These are phyloP conservation scores for California macrophylla DNA, from an alignment of 441 rosid genomes.

Conservation along the genomic window DNA sequence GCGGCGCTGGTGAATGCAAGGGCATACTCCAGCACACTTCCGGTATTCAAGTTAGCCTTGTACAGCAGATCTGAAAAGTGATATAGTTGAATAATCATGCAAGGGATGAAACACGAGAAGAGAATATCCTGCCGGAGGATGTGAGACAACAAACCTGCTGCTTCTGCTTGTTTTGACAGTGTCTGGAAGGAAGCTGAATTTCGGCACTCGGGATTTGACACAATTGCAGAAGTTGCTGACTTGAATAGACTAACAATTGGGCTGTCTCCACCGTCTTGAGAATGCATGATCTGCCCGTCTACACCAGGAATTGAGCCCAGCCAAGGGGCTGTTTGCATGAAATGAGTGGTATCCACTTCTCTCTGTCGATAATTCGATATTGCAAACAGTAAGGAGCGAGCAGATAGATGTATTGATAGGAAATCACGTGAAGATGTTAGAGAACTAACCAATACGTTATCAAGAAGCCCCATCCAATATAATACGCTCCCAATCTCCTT, in stretches of 20 bases:
- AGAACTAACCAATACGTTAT: slow-evolving; percentile 77
- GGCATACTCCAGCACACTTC: slow-evolving; percentile 92
- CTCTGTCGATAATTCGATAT: slow-evolving; percentile 44
- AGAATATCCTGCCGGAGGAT: slow-evolving; percentile 4
- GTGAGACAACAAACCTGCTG: slow-evolving; percentile 63
- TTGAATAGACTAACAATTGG: slow-evolving; percentile 86
- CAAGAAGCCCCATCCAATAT: slow-evolving; percentile 94
- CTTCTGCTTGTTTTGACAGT: slow-evolving; percentile 98
- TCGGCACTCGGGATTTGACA: slow-evolving; percentile 66
- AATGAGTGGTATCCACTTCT: slow-evolving; percentile 75
- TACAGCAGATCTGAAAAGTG: slow-evolving; percentile 70
- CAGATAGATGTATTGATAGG: slow-evolving; percentile 13
- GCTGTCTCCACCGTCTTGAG: slow-evolving; percentile 72
- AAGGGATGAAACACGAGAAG: slow-evolving; percentile 8
- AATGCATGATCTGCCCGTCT: slow-evolving; percentile 79
- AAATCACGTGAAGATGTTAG: slow-evolving; percentile 9
- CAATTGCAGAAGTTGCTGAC: slow-evolving; percentile 69
- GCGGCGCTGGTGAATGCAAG: slow-evolving; percentile 98
- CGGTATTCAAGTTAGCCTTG: slow-evolving; percentile 85
- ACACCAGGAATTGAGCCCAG: slow-evolving; percentile 73
- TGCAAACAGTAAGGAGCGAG: slow-evolving; percentile 19
- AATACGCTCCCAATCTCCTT: slow-evolving; percentile 95
- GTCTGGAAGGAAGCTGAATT: slow-evolving; percentile 80
- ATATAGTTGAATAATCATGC: slow-evolving; percentile 14
- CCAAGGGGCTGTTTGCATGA: slow-evolving; percentile 98